Evolutionary conservation across 1,139 yeast species (phyloP).

Genomic region (Lodderomyces theae): DNA sequence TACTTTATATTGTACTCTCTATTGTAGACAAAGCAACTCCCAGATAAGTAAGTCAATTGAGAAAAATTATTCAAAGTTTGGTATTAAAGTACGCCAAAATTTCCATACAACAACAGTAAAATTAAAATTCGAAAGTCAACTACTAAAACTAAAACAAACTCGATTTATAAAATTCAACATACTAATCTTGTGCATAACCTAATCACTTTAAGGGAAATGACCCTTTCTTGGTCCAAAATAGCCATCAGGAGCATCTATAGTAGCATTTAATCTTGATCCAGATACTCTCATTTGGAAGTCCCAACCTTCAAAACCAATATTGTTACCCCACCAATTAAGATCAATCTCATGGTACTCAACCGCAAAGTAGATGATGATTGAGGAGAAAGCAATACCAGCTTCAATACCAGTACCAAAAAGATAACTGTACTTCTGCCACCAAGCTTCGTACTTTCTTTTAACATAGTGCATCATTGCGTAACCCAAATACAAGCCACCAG

Average conservation of each 20-base stretch:
- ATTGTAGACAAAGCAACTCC: no score
- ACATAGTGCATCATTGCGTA: conserved; percentile 45
- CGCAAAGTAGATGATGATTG: conserved; percentile 51
- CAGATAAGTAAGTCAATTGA: no score
- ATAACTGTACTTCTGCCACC: conserved; percentile 61
- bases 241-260: conserved; percentile 31
- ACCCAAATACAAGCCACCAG: conserved; percentile 40
- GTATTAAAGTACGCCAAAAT: no score
- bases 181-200: no score
- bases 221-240: conserved; percentile 47
- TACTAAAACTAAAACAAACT: no score
- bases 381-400: conserved; percentile 52
- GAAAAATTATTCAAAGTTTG: no score
- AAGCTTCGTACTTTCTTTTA: conserved; percentile 37
- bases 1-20: no score
- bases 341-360: conserved; percentile 39
- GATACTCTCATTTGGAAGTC: conserved; percentile 30
- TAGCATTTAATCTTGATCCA: conserved; percentile 21
- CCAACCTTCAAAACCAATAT: conserved; percentile 36
- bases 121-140: no score
- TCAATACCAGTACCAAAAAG: conserved; percentile 47
- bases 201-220: conserved; percentile 29
- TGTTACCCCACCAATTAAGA: conserved; percentile 59
- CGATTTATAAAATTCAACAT: no score
- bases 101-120: no score